A percentile compares a stretch with the other conserved stretches of the same genome.
phyloP scores from a whole-genome alignment of 2,329 filamentous ascomycete species.

The Fusarium verrucosum region DNA sequence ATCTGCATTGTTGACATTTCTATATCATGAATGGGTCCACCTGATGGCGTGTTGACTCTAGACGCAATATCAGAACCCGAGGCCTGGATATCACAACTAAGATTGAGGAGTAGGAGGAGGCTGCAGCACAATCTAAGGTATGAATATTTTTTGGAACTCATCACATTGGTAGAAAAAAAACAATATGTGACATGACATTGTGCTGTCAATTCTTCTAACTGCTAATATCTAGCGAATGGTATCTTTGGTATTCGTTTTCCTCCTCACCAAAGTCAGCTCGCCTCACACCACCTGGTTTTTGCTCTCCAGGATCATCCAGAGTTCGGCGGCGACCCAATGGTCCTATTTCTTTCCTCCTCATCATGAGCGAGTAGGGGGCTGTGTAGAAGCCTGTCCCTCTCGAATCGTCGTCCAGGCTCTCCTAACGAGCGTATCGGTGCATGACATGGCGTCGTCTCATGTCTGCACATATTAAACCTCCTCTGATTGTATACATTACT shows the following conservation, averaged over 20 bases:
- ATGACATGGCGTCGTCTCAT: constrained; percentile 39
- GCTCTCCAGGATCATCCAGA: constrained; percentile 32
- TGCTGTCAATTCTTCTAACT: constrained; percentile 43
- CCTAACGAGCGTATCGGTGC: constrained; percentile 49
- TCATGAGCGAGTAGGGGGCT: constrained; percentile 36
- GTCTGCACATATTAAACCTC: constrained; percentile 50
- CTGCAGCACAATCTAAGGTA: too few species aligned
- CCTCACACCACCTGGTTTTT: constrained; percentile 37
- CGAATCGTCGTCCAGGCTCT: constrained; percentile 39
- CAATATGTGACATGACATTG: constrained; percentile 23
- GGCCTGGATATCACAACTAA: background rate
- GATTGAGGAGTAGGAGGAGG: background rate
- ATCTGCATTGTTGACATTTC: constrained; percentile 12
- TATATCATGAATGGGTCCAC: background rate
- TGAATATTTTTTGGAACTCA: background rate
- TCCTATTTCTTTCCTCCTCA: constrained; percentile 30
- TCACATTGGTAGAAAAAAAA: background rate
- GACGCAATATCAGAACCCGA: too few species aligned
- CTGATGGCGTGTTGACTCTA: background rate
- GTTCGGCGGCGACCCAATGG: constrained; percentile 20
- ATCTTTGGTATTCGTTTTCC: constrained; percentile 49
- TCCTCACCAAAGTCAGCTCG: constrained; percentile 31
- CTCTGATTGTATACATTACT: constrained; percentile 54
- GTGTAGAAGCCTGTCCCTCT: constrained; percentile 22
- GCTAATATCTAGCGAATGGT: constrained; percentile 53